A percentile compares a stretch with the other conserved stretches of the same genome.
Conservation (phyloP, 2,329 filamentous ascomycete genomes). For the Colletotrichum australisinense region DNA sequence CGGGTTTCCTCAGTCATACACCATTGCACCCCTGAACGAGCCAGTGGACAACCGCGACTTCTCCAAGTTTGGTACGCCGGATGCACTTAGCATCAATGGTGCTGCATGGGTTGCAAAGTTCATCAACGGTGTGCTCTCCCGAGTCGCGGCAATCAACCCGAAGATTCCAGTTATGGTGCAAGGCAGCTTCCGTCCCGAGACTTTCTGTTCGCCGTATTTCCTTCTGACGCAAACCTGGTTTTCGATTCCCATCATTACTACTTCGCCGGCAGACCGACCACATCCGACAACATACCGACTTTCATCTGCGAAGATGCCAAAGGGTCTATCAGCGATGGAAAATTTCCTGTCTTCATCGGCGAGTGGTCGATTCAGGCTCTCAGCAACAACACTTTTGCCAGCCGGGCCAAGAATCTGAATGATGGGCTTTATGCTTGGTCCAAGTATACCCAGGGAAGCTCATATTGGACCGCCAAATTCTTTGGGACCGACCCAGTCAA, state of each 20-base stretch:
- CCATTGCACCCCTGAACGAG: conserved; percentile 8
- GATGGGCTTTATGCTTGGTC: not conserved
- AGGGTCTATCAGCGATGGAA: too few relatives aligned
- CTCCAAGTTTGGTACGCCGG: conserved; percentile 13
- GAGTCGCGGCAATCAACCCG: too few relatives aligned
- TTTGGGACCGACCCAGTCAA: not conserved
- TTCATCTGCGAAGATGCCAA: too few relatives aligned
- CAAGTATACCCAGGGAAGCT: not conserved
- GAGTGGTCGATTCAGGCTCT: too few relatives aligned
- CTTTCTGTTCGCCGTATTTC: conserved; percentile 4
- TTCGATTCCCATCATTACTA: too few relatives aligned
- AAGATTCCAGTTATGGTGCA: not conserved
- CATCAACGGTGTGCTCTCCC: not conserved
- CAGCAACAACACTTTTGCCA: not conserved
- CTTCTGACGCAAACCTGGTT: not conserved
- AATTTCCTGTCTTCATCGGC: too few relatives aligned
- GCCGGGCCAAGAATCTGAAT: not conserved
- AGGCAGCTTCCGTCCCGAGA: conserved; percentile 2
- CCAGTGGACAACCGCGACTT: conserved; percentile 20
- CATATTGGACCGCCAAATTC: not conserved
- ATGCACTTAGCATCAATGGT: conserved; percentile 5
- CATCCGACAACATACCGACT: too few relatives aligned
- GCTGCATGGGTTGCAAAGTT: conserved; percentile 14
- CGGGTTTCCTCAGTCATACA: too few relatives aligned
- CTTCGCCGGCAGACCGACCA: too few relatives aligned